phyloP scores from a whole-genome alignment of 352 stramenopile genomes.

The Globisporangium splendens region DNA sequence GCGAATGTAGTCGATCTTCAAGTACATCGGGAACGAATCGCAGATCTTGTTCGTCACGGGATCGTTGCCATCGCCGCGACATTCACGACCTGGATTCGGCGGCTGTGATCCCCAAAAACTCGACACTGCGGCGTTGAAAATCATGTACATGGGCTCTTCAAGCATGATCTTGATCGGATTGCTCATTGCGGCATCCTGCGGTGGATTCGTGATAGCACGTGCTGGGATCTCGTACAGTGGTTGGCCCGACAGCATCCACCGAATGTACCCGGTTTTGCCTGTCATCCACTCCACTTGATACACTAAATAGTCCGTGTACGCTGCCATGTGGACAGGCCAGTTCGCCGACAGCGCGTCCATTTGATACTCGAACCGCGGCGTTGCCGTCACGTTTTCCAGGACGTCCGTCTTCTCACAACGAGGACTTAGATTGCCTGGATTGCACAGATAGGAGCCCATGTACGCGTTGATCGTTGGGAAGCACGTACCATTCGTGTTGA shows the following conservation, averaged over 20 bases:
- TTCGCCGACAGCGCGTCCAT: conserved; percentile 89
- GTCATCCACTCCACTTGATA: conserved; percentile 77
- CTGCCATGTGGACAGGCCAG: conserved; percentile 33
- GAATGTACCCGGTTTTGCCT: conserved; percentile 47
- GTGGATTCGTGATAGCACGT: conserved; percentile 37
- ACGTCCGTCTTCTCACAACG: conserved; percentile 19
- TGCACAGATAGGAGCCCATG: conserved; percentile 52
- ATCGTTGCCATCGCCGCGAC: conserved; percentile 23
- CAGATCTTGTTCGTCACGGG: conserved; percentile 33
- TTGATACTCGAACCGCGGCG: conserved; percentile 61
- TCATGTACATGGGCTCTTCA: conserved; percentile 50
- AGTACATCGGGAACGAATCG: conserved; percentile 38
- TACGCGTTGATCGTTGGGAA: conserved; percentile 60
- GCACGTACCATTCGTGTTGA: conserved; percentile 64
- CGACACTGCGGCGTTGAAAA: conserved; percentile 50
- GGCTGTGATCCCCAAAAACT: conserved; percentile 30
- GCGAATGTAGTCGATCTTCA: conserved; percentile 86
- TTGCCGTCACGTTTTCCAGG: conserved; percentile 14
- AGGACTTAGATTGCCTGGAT: conserved; percentile 36
- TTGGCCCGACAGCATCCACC: conserved; percentile 72
- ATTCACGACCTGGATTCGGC: conserved; percentile 29
- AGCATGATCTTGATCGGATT: conserved; percentile 61
- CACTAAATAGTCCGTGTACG: conserved; percentile 76
- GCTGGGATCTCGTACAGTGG: conserved; percentile 87
- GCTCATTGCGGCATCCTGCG: conserved; percentile 33